Evolutionary conservation across 2,329 filamentous ascomycete species (phyloP), one percentile per base, ranked within the genome.

Genomic region (Cercospora berteroae): DNA sequence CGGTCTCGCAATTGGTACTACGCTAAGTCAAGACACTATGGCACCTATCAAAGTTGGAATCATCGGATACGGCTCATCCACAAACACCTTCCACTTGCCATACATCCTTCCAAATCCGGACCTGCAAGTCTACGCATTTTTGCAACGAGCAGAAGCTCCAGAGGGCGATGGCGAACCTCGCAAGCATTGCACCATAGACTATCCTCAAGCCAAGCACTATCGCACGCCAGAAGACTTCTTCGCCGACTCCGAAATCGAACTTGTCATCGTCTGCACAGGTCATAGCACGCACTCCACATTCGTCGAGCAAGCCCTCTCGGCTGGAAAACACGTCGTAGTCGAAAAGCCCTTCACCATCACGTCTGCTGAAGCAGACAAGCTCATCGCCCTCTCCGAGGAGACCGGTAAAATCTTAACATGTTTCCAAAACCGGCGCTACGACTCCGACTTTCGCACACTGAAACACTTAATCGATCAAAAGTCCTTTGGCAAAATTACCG

Each of bases 81-180:
- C 82, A 16, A 83, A 82, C 69, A 80, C 75, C 67, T 85, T 85
- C 67, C 83, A 86, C 64, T 77, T 85, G 2, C 84, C 84, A 0
- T 86, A 83, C 70, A 84, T 86, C 69, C 76, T 79, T 0, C 78
- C 80, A 1, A 83, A 83, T 69, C 77, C 80, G 2, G 81, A 84
- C 56, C 78, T 83, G 13, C 73, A 82, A 56, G 77, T 85, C 31
- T 75, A 82, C 20, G 82, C 83, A 4, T 82, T 86, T 62, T 71
- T 86, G 25, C 83, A 86, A 69, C 80, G 83, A 39, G 80, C 82
- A 0, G 76, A 77, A 67, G 77, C 79, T 0, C 79, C 81, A 0
- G 57, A 67, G 6, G 72, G 76, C n/a, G 72, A 69, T 2, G 72
- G 74, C 1, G 74, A 78, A 0, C 66, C 72, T 0, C 78, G 78